Evolutionary conservation across 345 rosid species (phyloP).

Genomic region (Gynandropsis gynandra): DNA sequence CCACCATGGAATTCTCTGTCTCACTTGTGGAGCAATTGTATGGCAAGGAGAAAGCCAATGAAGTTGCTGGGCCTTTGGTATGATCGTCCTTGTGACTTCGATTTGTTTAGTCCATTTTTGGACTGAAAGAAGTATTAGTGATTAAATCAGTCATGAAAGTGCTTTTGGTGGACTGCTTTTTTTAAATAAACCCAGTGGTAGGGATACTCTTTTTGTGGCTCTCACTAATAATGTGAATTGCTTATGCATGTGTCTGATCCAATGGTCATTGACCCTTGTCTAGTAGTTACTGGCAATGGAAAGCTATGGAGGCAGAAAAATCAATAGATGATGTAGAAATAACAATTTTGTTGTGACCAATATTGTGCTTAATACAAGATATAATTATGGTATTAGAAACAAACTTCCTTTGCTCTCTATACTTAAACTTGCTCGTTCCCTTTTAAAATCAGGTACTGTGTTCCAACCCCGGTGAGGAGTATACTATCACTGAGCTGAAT

Average conservation of each 20-base stretch:
- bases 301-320: constrained; percentile 3
- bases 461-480: constrained; percentile 66
- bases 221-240: too few species aligned
- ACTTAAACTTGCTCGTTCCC: neutral
- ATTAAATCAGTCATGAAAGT: neutral
- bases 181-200: too few species aligned
- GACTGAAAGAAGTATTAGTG: neutral
- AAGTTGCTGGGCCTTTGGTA: constrained; percentile 74
- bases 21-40: constrained; percentile 60
- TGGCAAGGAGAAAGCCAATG: constrained; percentile 70
- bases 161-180: too few species aligned
- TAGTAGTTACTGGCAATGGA: neutral
- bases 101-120: neutral
- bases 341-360: neutral
- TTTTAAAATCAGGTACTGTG: constrained; percentile 55
- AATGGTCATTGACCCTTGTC: neutral
- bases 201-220: too few species aligned
- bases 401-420: constrained; percentile 3
- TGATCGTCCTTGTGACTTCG: neutral
- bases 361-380: neutral
- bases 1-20: constrained; percentile 80
- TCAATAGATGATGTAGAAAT: neutral
- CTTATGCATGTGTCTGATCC: neutral
- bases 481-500: constrained; percentile 59
- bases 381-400: too few species aligned